phyloP scores from a whole-genome alignment of 2,329 filamentous ascomycete species.

The Pestalotiopsis sp. region DNA sequence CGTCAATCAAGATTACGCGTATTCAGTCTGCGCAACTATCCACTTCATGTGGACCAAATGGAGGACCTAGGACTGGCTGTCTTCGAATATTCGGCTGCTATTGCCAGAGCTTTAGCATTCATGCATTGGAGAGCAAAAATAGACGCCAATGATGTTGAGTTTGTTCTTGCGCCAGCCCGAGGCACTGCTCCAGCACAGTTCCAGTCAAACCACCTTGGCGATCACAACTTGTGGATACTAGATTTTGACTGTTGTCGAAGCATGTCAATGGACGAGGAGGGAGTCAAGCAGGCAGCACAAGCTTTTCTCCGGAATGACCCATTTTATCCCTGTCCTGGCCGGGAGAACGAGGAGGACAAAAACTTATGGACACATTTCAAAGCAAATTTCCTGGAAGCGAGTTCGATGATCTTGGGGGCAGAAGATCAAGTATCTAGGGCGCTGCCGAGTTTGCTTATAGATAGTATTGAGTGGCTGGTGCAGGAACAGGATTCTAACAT shows the following conservation, averaged over 20 bases:
- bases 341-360: conserved; percentile 13
- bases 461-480: not conserved
- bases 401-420: not conserved
- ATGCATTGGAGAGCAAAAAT: conserved; percentile 51
- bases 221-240: conserved; percentile 42
- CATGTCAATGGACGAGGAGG: conserved; percentile 39
- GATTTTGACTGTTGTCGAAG: conserved; percentile 47
- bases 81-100: conserved; percentile 40
- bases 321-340: conserved; percentile 47
- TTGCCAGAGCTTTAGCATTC: conserved; percentile 53
- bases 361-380: conserved; percentile 28
- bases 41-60: conserved; percentile 53
- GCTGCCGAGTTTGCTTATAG: not conserved
- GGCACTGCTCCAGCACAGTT: conserved; percentile 15
- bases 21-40: conserved; percentile 52
- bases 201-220: not conserved
- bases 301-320: conserved; percentile 55
- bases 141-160: conserved; percentile 59
- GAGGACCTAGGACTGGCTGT: conserved; percentile 40
- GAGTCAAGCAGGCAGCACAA: conserved; percentile 42
- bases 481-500: not conserved
- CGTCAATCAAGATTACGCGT: conserved; percentile 9
- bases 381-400: conserved; percentile 17
- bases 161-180: conserved; percentile 46
- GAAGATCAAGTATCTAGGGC: not conserved